phyloP scores from a whole-genome alignment of 31 red algal genomes.

The Bonnemaisonia californica region DNA sequence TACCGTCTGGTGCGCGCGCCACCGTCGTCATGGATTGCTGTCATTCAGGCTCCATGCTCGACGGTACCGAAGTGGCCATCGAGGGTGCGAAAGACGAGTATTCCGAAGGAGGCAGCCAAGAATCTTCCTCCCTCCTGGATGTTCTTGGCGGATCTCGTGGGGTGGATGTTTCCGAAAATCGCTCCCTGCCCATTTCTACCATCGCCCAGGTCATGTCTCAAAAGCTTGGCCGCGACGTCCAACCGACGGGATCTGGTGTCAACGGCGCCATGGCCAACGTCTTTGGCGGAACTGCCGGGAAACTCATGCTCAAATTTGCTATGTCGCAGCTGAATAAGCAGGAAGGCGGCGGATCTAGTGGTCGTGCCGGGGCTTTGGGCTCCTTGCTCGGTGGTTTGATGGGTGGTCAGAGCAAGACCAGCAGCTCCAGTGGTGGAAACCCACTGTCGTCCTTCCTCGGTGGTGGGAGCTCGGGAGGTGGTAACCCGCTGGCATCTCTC shows the following conservation, averaged over 20 bases:
- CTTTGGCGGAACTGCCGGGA: constrained; percentile 79
- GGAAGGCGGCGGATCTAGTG: constrained; percentile 6
- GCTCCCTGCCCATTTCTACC: constrained; percentile 64
- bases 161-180: constrained; percentile 26
- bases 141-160: constrained; percentile 64
- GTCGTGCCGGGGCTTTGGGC: background rate
- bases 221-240: constrained; percentile 56
- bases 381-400: constrained; percentile 40
- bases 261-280: constrained; percentile 68
- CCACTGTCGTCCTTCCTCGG: constrained; percentile 5
- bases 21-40: constrained; percentile 87
- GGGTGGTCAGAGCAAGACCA: background rate
- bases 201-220: constrained; percentile 62
- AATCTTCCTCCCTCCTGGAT: constrained; percentile 46
- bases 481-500: constrained; percentile 14
- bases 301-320: constrained; percentile 75
- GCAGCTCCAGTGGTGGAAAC: background rate
- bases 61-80: constrained; percentile 69
- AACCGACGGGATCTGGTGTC: constrained; percentile 62
- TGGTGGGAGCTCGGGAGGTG: background rate
- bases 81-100: constrained; percentile 68
- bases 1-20: constrained; percentile 49
- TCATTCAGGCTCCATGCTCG: constrained; percentile 82
- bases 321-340: constrained; percentile 49
- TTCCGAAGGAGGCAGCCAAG: constrained; percentile 20